phyloP scores from a whole-genome alignment of 2,329 filamentous ascomycete species.

The Aspergillus spinulosporus region DNA sequence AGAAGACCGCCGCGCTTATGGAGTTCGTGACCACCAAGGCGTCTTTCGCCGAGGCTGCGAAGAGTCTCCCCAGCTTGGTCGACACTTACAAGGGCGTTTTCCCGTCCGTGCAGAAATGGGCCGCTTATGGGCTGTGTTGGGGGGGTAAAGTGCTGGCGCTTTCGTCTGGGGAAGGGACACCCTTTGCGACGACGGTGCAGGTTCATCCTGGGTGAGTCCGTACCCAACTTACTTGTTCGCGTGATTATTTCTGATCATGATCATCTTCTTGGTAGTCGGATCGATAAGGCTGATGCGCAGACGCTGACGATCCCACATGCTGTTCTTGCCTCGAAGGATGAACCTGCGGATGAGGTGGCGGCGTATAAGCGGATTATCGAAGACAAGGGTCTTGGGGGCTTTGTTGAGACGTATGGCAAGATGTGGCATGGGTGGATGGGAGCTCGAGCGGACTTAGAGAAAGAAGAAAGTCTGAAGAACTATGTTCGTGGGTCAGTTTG shows the following conservation, averaged over 20 bases:
- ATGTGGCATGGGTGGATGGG: conserved; percentile 77
- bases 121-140: conserved; percentile 68
- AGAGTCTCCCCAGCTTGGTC: conserved; percentile 35
- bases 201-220: conserved; percentile 38
- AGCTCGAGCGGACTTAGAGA: conserved; percentile 60
- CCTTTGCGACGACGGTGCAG: conserved; percentile 49
- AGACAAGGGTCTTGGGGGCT: conserved; percentile 54
- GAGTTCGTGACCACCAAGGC: conserved; percentile 57
- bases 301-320: conserved; percentile 62
- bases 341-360: conserved; percentile 55
- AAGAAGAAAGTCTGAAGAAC: conserved; percentile 57
- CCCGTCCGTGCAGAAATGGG: conserved; percentile 59
- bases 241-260: too few species aligned
- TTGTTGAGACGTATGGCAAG: conserved; percentile 64
- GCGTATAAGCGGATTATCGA: conserved; percentile 54
- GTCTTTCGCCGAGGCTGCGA: conserved; percentile 28
- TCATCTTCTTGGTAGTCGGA: too few species aligned
- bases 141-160: conserved; percentile 59
- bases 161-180: conserved; percentile 53
- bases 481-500: conserved; percentile 55
- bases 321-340: conserved; percentile 66
- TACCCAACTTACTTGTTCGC: background rate
- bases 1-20: conserved; percentile 61
- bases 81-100: conserved; percentile 55
- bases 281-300: conserved; percentile 61